Base-by-base conservation (phyloP, 345 rosid species). In the Salix suchowensis region DNA sequence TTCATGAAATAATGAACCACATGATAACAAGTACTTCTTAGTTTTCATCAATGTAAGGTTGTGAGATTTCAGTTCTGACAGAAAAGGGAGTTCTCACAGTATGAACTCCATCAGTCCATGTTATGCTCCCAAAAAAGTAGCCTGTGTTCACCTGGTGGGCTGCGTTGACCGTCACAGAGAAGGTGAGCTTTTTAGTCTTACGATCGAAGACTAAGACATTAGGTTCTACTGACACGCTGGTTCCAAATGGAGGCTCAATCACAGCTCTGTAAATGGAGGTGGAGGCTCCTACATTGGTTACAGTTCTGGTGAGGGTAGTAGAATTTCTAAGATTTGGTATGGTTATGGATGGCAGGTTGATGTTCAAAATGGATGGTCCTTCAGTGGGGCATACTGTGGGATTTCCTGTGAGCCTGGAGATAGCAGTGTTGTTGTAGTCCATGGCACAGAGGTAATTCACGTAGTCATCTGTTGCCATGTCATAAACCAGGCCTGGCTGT, bases 311-410 rank as follows among this genome's bases (percentile, higher is more conserved):
- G n/a, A 91, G 54, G 18, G 78, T 86, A 7, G 75, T 14, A 0
- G 81, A 66, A 23, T 71, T 73, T 77, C 74, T 78, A 0, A 91
- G 89, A 68, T 77, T 82, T 28, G 94, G 91, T 66, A 91, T 79
- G 42, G 90, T 88, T 73, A 91, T 85, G 72, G 93, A 87, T 28
- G 96, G 91, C n/a, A 91, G 74, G 68, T 91, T 91, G 11, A 89
- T 32, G 60, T 88, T 87, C 26, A 86, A 71, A 74, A 86, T 72
- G 28, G 91, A 86, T 32, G 77, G 52, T 23, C 75, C 71, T 71
- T 39, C 66, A 13, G 4, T 30, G 0, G 85, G 86, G 68, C 94
- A 90, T 0, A 24, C 77, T 0, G 32, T 75, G 0, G 75, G 42
- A 73, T 77, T 64, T 71, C 84, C 65, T 1, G 85, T 11, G 40